These are phyloP conservation scores for Botrytis hyacinthi DNA, from an alignment of 2,329 filamentous ascomycete genomes.

Conservation along the genomic window DNA sequence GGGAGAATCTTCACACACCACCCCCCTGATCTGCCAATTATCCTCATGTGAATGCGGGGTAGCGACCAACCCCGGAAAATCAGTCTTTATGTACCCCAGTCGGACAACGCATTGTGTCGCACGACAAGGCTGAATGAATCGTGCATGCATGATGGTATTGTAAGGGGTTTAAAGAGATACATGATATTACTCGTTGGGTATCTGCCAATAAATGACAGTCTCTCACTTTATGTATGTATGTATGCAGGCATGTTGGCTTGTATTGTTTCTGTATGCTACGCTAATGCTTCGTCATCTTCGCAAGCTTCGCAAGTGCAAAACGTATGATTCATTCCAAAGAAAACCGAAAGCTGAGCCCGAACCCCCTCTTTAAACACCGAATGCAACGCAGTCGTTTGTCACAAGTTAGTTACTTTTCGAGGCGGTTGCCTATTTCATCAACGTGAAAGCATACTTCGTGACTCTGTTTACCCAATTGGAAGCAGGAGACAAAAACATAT, in stretches of 20 bases:
- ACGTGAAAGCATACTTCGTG: slow-evolving; percentile 1
- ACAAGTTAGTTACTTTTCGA: background rate
- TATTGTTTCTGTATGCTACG: background rate
- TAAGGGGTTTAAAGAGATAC: background rate
- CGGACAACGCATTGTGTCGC: background rate
- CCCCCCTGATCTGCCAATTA: background rate
- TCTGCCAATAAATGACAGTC: background rate
- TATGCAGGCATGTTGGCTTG: background rate
- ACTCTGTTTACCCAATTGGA: slow-evolving; percentile 10
- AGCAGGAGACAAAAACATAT: background rate
- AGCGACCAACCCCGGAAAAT: slow-evolving; percentile 6
- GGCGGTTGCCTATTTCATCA: slow-evolving; percentile 10
- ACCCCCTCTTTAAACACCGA: background rate
- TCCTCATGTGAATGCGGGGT: slow-evolving; percentile 4
- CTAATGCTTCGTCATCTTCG: background rate
- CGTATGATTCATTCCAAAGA: background rate
- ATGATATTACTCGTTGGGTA: background rate
- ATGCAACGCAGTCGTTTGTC: slow-evolving; percentile 3
- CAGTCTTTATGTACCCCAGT: background rate
- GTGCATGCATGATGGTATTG: background rate
- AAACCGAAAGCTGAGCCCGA: background rate
- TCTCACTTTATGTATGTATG: background rate
- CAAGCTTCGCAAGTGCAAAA: background rate
- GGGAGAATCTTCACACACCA: background rate
- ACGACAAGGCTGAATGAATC: background rate